These are phyloP conservation scores for Metschnikowia sp. DNA, from an alignment of 805 yeast species.

Conservation along the genomic window DNA sequence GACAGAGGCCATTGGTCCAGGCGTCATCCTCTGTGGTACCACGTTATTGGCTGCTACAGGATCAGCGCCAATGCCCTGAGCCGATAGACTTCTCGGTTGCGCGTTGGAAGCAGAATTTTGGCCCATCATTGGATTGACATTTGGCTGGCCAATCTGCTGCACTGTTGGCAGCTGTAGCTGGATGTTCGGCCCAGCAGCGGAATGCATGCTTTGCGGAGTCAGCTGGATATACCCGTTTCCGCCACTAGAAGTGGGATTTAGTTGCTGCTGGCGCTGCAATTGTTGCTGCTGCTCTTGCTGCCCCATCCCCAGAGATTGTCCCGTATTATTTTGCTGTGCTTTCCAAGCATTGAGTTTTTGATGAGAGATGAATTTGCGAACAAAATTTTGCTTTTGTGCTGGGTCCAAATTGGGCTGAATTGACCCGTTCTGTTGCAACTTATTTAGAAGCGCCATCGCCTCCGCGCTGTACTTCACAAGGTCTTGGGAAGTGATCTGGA, in stretches of 20 bases:
- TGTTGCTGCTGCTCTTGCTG: slow-evolving; percentile 11
- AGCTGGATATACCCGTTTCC: slow-evolving; percentile 7
- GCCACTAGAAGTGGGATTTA: slow-evolving; percentile 3
- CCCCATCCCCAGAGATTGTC: neutral
- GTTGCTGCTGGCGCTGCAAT: slow-evolving; percentile 7
- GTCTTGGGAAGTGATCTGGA: slow-evolving; percentile 28
- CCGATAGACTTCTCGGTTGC: slow-evolving; percentile 2
- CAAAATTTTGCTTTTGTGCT: slow-evolving; percentile 35
- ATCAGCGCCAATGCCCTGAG: slow-evolving; percentile 2
- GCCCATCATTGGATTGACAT: slow-evolving; percentile 1
- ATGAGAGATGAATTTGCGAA: slow-evolving; percentile 37
- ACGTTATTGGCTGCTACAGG: neutral
- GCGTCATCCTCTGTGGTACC: slow-evolving; percentile 1
- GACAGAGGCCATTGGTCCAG: slow-evolving; percentile 9
- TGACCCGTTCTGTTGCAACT: slow-evolving; percentile 36
- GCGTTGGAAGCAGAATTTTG: neutral
- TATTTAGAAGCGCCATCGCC: slow-evolving; percentile 36
- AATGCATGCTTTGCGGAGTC: slow-evolving; percentile 10
- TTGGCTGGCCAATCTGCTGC: slow-evolving; percentile 10
- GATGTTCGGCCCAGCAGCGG: slow-evolving; percentile 5
- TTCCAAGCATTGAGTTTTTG: slow-evolving; percentile 31
- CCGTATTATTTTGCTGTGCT: slow-evolving; percentile 23
- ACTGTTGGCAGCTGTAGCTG: slow-evolving; percentile 12
- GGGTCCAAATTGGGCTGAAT: slow-evolving; percentile 35
- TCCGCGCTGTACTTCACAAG: slow-evolving; percentile 36